These are phyloP conservation scores for Clarireedia hainanense DNA, from an alignment of 2,329 filamentous ascomycete species.

Conservation along the genomic window DNA sequence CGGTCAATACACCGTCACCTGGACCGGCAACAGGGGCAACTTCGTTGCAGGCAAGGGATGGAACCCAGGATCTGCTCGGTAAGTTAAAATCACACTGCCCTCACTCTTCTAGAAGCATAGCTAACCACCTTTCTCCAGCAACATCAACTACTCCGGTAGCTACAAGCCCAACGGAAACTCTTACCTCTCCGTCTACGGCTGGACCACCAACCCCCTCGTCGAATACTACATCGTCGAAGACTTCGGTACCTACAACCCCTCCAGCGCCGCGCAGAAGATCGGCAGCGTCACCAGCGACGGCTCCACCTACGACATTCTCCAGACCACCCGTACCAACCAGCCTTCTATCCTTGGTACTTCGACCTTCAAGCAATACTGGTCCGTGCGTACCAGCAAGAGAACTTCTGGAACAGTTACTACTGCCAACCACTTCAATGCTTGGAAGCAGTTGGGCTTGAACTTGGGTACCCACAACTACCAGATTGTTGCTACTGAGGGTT, in stretches of 20 bases:
- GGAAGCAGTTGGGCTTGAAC: conserved; percentile 39
- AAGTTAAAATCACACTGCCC: not conserved
- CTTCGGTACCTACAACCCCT: conserved; percentile 43
- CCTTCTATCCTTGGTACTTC: conserved; percentile 40
- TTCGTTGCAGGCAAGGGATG: conserved; percentile 45
- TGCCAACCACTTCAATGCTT: conserved; percentile 45
- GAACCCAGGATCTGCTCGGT: conserved; percentile 31
- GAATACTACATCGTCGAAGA: conserved; percentile 47
- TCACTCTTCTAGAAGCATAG: not conserved
- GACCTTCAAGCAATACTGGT: conserved; percentile 48
- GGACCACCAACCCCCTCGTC: conserved; percentile 31
- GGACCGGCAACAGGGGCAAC: conserved; percentile 37
- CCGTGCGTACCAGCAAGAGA: conserved; percentile 42
- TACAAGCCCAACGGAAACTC: conserved; percentile 35
- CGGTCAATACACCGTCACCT: conserved; percentile 42
- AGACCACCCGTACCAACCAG: conserved; percentile 31
- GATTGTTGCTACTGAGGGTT: conserved; percentile 33
- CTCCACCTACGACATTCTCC: conserved; percentile 40
- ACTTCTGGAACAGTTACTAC: conserved; percentile 42
- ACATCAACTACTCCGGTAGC: conserved; percentile 35
- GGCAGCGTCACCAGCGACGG: conserved; percentile 45
- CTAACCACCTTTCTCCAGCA: conserved; percentile 12
- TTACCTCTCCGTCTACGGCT: conserved; percentile 52
- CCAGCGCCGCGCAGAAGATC: conserved; percentile 38
- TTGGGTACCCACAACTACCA: conserved; percentile 42